Evolutionary conservation across 2,329 filamentous ascomycete species (phyloP).

Genomic region (Thermomyces lanuginosus): DNA sequence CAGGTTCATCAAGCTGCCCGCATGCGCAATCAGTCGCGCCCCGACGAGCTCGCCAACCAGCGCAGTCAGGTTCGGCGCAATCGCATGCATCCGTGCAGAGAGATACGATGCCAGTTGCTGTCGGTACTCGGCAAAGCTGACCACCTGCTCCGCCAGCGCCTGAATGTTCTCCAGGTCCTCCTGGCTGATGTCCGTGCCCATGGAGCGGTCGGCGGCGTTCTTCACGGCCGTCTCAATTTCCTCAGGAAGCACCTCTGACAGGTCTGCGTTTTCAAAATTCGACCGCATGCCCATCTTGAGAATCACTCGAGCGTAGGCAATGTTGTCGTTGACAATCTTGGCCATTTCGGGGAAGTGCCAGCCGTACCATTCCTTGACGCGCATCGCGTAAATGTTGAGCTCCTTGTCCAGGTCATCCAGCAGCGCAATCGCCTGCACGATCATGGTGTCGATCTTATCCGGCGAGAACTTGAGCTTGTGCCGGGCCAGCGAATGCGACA

Average conservation of each 20-base stretch:
- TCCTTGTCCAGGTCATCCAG: slow-evolving; percentile 97
- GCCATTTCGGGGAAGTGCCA: slow-evolving; percentile 99
- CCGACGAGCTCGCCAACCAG: slow-evolving; percentile 88
- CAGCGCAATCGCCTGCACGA: slow-evolving; percentile 87
- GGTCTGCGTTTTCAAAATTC: slow-evolving; percentile 58
- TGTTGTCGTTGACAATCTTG: slow-evolving; percentile 92
- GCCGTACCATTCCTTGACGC: slow-evolving; percentile 99
- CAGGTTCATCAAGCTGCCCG: slow-evolving; percentile 83
- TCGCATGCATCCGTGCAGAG: slow-evolving; percentile 84
- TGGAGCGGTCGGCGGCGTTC: slow-evolving; percentile 85
- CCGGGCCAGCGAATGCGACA: slow-evolving; percentile 88
- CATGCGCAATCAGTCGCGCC: slow-evolving; percentile 84
- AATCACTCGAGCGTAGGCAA: slow-evolving; percentile 81
- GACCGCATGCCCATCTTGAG: slow-evolving; percentile 77
- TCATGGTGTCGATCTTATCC: slow-evolving; percentile 99
- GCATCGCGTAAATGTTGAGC: slow-evolving; percentile 96
- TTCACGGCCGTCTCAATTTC: slow-evolving; percentile 88
- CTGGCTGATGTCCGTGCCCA: slow-evolving; percentile 92
- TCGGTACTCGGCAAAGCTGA: slow-evolving; percentile 81
- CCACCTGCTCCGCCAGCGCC: slow-evolving; percentile 80
- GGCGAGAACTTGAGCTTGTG: slow-evolving; percentile 98
- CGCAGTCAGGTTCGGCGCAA: slow-evolving; percentile 87
- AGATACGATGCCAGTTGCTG: slow-evolving; percentile 77
- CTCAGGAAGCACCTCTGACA: slow-evolving; percentile 83
- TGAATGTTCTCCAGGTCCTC: slow-evolving; percentile 90